Evolutionary conservation across 257 asterid species (phyloP).

Genomic region (Forsythia suspensa): DNA sequence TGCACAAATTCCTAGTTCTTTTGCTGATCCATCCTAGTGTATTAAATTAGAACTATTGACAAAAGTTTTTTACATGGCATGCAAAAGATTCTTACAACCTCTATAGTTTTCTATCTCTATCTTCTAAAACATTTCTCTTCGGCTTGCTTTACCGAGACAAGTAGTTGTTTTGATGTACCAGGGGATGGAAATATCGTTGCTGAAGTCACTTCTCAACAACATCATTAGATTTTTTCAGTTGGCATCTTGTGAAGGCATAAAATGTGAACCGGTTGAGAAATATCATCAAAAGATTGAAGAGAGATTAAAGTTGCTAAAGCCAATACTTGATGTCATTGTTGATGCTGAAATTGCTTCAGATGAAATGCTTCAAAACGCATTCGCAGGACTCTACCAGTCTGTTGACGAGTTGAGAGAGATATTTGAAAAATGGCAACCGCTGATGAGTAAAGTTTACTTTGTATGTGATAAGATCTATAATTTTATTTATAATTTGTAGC

Average conservation of each 20-base stretch:
- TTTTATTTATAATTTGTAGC: neutral
- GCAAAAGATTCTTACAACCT: neutral
- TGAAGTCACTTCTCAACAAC: conserved; percentile 65
- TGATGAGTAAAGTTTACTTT: conserved; percentile 84
- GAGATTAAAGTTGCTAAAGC: conserved; percentile 60
- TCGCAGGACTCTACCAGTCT: conserved; percentile 50
- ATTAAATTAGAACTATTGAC: neutral
- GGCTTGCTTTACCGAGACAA: conserved; percentile 10
- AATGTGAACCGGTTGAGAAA: conserved; percentile 58
- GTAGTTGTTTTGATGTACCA: conserved; percentile 34
- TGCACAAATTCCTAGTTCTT: neutral
- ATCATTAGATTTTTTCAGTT: conserved; percentile 51
- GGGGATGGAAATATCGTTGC: conserved; percentile 77
- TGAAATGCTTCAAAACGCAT: conserved; percentile 61
- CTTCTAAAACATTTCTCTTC: conserved; percentile 7
- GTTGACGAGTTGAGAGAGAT: conserved; percentile 65
- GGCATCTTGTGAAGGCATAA: conserved; percentile 52
- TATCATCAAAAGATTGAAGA: conserved; percentile 57
- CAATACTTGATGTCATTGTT: conserved; percentile 56
- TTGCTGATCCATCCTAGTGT: neutral
- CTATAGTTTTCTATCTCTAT: neutral
- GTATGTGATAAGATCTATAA: conserved; percentile 47
- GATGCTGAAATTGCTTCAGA: conserved; percentile 47
- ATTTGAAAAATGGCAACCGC: conserved; percentile 62
- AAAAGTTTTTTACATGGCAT: neutral